phyloP scores from a whole-genome alignment of 805 yeast species.

The Groenewaldozyma tartarivorans region DNA sequence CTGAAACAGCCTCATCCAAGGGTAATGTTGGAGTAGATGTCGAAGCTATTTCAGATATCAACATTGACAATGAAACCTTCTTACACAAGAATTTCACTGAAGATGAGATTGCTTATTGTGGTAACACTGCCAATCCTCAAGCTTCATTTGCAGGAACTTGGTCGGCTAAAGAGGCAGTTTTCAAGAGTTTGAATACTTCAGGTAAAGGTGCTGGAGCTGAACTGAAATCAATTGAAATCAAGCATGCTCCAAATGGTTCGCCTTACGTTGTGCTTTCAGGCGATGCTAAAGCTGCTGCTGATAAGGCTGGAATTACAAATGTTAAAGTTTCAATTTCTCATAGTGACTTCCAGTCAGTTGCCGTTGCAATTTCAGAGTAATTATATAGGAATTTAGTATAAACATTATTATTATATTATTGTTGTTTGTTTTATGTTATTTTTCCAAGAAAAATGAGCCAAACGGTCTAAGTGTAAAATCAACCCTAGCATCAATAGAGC shows the following conservation, averaged over 20 bases:
- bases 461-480: neutral
- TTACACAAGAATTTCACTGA: constrained; percentile 85
- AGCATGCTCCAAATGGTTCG: constrained; percentile 58
- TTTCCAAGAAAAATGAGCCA: neutral
- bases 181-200: constrained; percentile 84
- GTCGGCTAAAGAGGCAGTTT: constrained; percentile 99
- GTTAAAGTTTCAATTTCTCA: constrained; percentile 90
- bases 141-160: constrained; percentile 96
- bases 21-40: constrained; percentile 92
- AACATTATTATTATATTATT: constrained; percentile 1
- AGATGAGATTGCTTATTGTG: constrained; percentile 71
- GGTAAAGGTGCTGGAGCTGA: constrained; percentile 95
- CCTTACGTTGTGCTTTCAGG: constrained; percentile 77
- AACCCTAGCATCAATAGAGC: no score
- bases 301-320: constrained; percentile 52
- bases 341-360: constrained; percentile 94
- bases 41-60: constrained; percentile 73
- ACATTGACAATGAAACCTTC: constrained; percentile 83
- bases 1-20: constrained; percentile 33
- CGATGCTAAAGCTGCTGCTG: constrained; percentile 66
- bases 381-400: constrained; percentile 1
- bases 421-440: neutral
- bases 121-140: constrained; percentile 61
- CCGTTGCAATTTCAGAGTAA: constrained; percentile 64
- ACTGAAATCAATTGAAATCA: constrained; percentile 81